Evolutionary conservation across 1,139 yeast species (phyloP).

Genomic region (Zhuliangozyma blackwelliae): DNA sequence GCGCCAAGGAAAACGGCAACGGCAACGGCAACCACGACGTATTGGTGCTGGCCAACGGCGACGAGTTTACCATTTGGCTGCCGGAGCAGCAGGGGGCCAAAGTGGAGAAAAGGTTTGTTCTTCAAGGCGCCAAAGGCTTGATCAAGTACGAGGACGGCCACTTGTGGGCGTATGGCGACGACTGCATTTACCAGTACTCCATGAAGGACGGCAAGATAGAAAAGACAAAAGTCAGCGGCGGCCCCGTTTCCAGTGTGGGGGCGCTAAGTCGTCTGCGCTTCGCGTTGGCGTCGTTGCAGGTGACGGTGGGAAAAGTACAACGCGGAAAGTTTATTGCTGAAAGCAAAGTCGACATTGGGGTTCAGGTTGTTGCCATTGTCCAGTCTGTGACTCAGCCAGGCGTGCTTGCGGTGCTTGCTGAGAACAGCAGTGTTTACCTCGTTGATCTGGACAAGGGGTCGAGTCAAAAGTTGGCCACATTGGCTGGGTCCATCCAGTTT

Average conservation of each 20-base stretch:
- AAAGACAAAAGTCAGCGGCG: not conserved
- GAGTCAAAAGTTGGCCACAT: not conserved
- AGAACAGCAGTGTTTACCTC: constrained; percentile 1
- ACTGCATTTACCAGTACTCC: constrained; percentile 1
- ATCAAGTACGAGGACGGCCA: constrained; percentile 2
- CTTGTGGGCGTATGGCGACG: constrained; percentile 6
- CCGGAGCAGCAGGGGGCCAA: too few relatives aligned
- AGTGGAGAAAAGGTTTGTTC: too few relatives aligned
- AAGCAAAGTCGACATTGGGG: constrained; percentile 2
- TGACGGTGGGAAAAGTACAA: constrained; percentile 4
- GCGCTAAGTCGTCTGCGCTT: too few relatives aligned
- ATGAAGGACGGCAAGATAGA: constrained; percentile 2
- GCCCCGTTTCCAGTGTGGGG: too few relatives aligned
- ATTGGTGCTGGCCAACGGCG: too few relatives aligned
- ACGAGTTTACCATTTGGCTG: too few relatives aligned
- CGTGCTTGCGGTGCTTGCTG: not conserved
- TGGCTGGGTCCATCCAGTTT: not conserved
- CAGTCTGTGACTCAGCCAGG: not conserved
- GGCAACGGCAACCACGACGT: too few relatives aligned
- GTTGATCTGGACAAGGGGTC: not conserved
- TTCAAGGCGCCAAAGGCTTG: too few relatives aligned
- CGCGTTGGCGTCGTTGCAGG: too few relatives aligned
- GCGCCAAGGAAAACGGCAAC: not conserved
- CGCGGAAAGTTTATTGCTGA: constrained; percentile 5
- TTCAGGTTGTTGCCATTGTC: not conserved